Conservation (phyloP, 2,329 filamentous ascomycete species). For the Fusarium staphyleae region DNA sequence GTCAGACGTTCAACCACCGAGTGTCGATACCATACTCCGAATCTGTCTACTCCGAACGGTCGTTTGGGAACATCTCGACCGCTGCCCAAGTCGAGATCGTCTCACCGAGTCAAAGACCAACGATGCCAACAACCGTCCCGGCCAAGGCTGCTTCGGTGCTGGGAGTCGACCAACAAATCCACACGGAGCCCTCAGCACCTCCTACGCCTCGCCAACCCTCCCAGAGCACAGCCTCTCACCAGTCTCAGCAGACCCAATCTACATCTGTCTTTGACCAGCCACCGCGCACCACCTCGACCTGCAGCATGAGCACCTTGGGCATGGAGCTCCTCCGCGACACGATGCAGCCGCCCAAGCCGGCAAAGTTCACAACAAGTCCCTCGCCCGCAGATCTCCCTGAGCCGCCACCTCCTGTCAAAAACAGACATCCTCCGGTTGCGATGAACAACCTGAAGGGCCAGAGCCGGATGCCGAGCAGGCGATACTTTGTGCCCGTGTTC, state of each 20-base stretch:
- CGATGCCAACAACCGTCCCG: constrained; percentile 4
- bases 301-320: constrained; percentile 37
- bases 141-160: constrained; percentile 27
- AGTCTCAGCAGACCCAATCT: not conserved
- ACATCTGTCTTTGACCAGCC: not conserved
- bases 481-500: constrained; percentile 35
- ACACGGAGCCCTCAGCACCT: not conserved
- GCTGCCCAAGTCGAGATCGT: not conserved
- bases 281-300: constrained; percentile 8
- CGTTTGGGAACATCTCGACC: constrained; percentile 22
- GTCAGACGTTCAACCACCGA: constrained; percentile 23
- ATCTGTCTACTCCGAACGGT: constrained; percentile 25
- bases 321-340: constrained; percentile 33
- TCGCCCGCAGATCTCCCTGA: not conserved
- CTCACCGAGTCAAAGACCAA: constrained; percentile 1
- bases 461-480: constrained; percentile 7
- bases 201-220: not conserved
- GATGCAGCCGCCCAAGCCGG: constrained; percentile 21
- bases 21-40: constrained; percentile 14
- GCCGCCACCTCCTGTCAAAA: not conserved
- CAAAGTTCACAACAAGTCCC: constrained; percentile 7
- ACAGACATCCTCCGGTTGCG: not conserved
- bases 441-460: constrained; percentile 1
- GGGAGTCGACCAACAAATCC: constrained; percentile 11
- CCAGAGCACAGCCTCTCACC: not conserved